These are phyloP conservation scores for Pythium sukuiense DNA, from an alignment of 352 stramenopile species.

Conservation along the genomic window DNA sequence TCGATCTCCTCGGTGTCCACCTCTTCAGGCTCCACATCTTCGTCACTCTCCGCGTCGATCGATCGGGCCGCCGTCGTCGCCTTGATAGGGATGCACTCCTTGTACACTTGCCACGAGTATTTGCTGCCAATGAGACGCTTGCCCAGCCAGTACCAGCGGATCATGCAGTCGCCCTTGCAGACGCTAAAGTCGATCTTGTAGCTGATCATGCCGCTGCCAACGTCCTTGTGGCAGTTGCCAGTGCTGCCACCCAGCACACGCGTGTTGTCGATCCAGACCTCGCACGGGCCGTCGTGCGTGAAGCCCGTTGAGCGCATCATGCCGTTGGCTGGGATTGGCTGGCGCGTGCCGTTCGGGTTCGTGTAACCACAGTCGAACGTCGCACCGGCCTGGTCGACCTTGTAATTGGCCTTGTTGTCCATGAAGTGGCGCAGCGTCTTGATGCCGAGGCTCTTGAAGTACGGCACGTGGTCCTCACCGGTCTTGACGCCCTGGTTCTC, in stretches of 20 bases:
- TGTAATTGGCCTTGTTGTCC: constrained; percentile 42
- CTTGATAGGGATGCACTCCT: constrained; percentile 38
- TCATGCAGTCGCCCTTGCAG: constrained; percentile 29
- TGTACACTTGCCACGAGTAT: constrained; percentile 65
- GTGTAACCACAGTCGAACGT: constrained; percentile 27
- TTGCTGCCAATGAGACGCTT: constrained; percentile 26
- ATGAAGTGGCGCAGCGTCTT: constrained; percentile 47
- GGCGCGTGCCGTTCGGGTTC: constrained; percentile 21
- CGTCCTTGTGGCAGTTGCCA: constrained; percentile 29
- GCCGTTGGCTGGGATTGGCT: constrained; percentile 23
- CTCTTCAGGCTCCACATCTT: too few species aligned
- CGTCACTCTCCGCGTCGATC: too few species aligned
- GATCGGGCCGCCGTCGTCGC: too few species aligned
- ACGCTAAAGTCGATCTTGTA: constrained; percentile 25
- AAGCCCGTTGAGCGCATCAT: constrained; percentile 34
- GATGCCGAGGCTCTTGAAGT: constrained; percentile 35
- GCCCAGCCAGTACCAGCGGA: constrained; percentile 32
- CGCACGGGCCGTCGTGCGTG: constrained; percentile 25
- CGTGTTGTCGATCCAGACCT: constrained; percentile 27
- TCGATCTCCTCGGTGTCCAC: background rate
- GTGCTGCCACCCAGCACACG: constrained; percentile 20
- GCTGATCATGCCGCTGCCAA: constrained; percentile 27
- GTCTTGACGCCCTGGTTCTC: constrained; percentile 47
- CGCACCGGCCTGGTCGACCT: background rate
- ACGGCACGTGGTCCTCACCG: constrained; percentile 41